Percentiles rank a stretch among this genome's conserved stretches.
Evolutionary conservation across 177 flowering plant species (phyloP).

Genomic region (Vitis hybrid): DNA sequence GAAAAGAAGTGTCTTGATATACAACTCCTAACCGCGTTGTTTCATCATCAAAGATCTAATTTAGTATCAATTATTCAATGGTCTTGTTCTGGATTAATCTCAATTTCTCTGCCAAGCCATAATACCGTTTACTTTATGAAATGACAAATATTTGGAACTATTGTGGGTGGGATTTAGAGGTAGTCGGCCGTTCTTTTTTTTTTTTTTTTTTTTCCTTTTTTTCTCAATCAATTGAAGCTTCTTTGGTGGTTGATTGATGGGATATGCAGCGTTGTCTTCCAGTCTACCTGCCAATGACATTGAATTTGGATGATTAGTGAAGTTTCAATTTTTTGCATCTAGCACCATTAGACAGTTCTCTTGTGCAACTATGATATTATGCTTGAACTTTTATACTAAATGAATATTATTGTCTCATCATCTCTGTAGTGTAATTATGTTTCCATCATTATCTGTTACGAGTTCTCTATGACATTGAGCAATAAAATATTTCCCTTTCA

Average conservation of each 20-base stretch:
- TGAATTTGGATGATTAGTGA: not conserved
- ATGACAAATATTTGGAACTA: not conserved
- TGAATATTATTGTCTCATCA: not conserved
- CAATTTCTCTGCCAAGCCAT: not conserved
- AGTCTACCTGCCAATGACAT: not conserved
- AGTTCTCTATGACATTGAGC: not conserved
- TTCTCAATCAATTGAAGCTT: not conserved
- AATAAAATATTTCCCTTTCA: not conserved
- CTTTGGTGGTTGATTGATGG: not conserved
- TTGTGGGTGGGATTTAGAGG: not conserved
- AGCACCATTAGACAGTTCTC: not conserved
- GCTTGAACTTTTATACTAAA: not conserved
- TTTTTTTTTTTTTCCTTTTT: not conserved
- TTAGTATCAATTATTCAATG: too few relatives aligned
- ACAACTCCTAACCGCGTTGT: too few relatives aligned
- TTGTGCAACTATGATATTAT: not conserved
- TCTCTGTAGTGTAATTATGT: not conserved
- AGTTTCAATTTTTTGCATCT: not conserved
- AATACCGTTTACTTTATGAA: not conserved
- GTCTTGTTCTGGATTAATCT: too few relatives aligned
- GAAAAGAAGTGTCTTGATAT: too few relatives aligned
- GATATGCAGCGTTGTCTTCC: not conserved
- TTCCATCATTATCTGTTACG: conserved; percentile 1
- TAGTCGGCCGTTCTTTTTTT: not conserved
- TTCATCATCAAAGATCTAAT: too few relatives aligned